These are phyloP conservation scores for Saccharomycopsis vini DNA, from an alignment of 805 yeast genomes.

Conservation along the genomic window DNA sequence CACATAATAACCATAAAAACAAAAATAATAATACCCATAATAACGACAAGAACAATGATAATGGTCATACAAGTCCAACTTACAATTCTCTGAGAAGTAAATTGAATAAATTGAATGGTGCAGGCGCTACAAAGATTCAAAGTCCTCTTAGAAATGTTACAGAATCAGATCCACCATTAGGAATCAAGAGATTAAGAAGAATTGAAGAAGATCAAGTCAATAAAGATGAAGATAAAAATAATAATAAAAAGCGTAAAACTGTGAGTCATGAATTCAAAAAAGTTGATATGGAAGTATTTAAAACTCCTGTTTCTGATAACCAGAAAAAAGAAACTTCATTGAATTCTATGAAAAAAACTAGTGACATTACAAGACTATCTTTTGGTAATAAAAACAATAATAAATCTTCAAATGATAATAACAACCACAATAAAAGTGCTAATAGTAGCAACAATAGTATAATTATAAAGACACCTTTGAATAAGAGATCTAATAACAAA, in stretches of 20 bases:
- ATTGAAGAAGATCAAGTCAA: neutral
- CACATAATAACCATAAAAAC: no score
- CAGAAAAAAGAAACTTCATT: conserved; percentile 7
- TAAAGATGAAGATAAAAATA: no score
- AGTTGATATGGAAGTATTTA: conserved; percentile 1
- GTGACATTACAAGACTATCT: conserved; percentile 16
- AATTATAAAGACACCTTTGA: neutral
- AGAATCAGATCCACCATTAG: neutral
- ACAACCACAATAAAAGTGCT: neutral
- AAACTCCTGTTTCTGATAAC: conserved; percentile 10
- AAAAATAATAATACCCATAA: no score
- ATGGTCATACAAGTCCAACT: no score
- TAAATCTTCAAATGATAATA: no score
- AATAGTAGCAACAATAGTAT: neutral
- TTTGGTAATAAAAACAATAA: no score
- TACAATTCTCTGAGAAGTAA: neutral
- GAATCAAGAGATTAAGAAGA: neutral
- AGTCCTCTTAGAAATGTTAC: conserved; percentile 1
- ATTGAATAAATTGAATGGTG: neutral
- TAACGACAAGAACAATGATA: no score
- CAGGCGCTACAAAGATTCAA: neutral
- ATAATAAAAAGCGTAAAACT: neutral
- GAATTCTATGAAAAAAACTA: conserved; percentile 12
- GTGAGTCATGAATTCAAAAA: neutral
- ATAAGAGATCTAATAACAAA: neutral